These are phyloP conservation scores for Globisporangium cystogenes DNA, from an alignment of 352 stramenopile species.

Conservation along the genomic window DNA sequence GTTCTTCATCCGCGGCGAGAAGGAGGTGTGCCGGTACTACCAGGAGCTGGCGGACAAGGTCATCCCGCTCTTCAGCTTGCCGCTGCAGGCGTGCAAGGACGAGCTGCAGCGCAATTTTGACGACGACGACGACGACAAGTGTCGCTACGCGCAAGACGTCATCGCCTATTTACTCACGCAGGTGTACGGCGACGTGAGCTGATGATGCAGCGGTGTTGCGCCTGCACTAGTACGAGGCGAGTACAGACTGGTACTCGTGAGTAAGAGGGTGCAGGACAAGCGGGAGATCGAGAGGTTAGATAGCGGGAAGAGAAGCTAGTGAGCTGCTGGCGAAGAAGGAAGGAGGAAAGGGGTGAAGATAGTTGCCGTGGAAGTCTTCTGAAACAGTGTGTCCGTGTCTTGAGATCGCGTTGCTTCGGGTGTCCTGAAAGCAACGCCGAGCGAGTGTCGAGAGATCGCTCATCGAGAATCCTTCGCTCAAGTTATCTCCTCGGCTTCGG, in stretches of 20 bases:
- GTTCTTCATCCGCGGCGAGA: slow-evolving; percentile 88
- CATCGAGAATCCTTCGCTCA: too few relatives aligned
- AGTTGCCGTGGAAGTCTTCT: not conserved
- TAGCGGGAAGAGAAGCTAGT: not conserved
- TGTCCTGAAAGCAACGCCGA: too few relatives aligned
- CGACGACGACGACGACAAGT: slow-evolving; percentile 77
- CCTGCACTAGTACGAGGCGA: too few relatives aligned
- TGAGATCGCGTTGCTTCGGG: too few relatives aligned
- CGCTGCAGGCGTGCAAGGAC: slow-evolving; percentile 60
- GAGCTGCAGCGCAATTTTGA: slow-evolving; percentile 71
- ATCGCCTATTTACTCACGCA: slow-evolving; percentile 87
- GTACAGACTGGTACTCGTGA: too few relatives aligned
- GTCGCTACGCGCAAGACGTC: slow-evolving; percentile 84
- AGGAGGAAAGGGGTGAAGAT: not conserved
- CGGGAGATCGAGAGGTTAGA: not conserved
- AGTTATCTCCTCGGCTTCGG: too few relatives aligned
- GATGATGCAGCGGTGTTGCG: not conserved
- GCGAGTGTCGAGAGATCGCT: too few relatives aligned
- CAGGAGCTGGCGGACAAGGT: slow-evolving; percentile 78
- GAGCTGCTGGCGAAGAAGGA: not conserved
- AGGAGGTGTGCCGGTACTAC: slow-evolving; percentile 83
- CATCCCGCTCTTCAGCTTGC: slow-evolving; percentile 75
- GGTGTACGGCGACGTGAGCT: slow-evolving; percentile 71
- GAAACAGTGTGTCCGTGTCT: not conserved
- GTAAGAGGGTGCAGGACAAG: too few relatives aligned